Base-by-base conservation (phyloP, 805 yeast genomes). In the Henningerozyma blattae region DNA sequence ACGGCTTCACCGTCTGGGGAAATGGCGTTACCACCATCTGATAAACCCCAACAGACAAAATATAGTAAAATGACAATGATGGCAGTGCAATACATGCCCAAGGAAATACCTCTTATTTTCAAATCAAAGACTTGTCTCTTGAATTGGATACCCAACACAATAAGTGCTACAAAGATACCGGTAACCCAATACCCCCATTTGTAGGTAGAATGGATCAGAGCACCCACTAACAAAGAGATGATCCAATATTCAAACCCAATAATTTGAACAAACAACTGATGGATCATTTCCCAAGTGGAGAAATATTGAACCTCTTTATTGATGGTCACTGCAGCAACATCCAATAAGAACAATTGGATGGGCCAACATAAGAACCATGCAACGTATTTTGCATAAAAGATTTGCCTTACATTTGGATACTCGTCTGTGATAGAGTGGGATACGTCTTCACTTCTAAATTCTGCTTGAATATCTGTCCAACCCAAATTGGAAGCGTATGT, bases 21-120 rank as follows among this genome's bases (percentile, higher is more conserved):
- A 39, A 74, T 67, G 30, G 61, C 69, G 48, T 73, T 73, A 54
- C 79, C 78, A 61, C 79, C 81, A 49, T 74, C 80, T 47, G 68
- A 56, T 28, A 50, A 35, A 48, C 49, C 53, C 34, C 44, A 50
- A 38, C 41, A 33, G 20, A 48, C 34, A 9, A 7, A 7, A 13
- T 51, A 27, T n/a, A 24, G n/a, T n/a, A 24, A 24, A n/a, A 24
- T 24, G n/a, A 13, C 10, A 15, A 27, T 14, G 7, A 27, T 15
- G 9, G 18, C 17, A 7, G n/a, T 6, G n/a, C 7, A 8, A 13
- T 27, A 27, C 27, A 24, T 24, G 7, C 7, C 5, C n/a, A 24
- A n/a, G 5, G 27, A 8, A 24, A 24, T 8, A 24, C 27, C 27
- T 24, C 27, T 24, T 12, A 24, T 24, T 24, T 15, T 24, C n/a